A percentile compares a stretch with the other conserved stretches of the same genome.
Evolutionary conservation across 441 rosid genomes (phyloP).

Genomic region (Adansonia grandidieri): DNA sequence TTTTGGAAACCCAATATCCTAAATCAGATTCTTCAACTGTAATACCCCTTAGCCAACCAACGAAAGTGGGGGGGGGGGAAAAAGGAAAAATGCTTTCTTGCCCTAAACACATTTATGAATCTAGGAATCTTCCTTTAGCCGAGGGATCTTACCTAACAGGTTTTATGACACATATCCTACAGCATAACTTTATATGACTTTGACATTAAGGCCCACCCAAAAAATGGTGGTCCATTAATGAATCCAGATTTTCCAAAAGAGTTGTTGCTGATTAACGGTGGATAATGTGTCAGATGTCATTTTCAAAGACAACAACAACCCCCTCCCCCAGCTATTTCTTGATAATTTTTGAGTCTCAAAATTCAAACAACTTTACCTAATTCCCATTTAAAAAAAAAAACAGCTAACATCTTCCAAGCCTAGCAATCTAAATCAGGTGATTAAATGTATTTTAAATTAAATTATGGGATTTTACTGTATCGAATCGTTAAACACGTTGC

Average conservation of each 20-base stretch:
- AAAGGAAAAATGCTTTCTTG: too few species aligned
- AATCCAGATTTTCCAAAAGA: not conserved
- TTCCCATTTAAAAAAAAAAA: not conserved
- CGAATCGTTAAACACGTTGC: not conserved
- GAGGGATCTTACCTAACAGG: not conserved
- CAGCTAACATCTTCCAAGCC: not conserved
- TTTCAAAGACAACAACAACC: not conserved
- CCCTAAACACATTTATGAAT: too few species aligned
- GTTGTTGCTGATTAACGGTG: not conserved
- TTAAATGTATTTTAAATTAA: not conserved
- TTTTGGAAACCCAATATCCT: too few species aligned
- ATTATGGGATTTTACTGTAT: not conserved
- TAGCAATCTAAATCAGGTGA: conserved; percentile 2
- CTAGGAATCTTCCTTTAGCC: not conserved
- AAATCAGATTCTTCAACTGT: too few species aligned
- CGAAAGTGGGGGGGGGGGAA: too few species aligned
- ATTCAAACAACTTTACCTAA: conserved; percentile 2
- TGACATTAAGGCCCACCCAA: conserved; percentile 19
- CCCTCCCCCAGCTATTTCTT: not conserved
- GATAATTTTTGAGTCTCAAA: conserved; percentile 15
- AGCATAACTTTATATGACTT: not conserved
- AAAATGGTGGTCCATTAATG: not conserved
- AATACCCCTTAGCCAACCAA: too few species aligned
- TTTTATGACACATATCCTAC: not conserved
- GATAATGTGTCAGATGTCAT: conserved; percentile 27